Base-by-base conservation (phyloP, 2,329 filamentous ascomycete genomes). In the Venturia pyrina region DNA sequence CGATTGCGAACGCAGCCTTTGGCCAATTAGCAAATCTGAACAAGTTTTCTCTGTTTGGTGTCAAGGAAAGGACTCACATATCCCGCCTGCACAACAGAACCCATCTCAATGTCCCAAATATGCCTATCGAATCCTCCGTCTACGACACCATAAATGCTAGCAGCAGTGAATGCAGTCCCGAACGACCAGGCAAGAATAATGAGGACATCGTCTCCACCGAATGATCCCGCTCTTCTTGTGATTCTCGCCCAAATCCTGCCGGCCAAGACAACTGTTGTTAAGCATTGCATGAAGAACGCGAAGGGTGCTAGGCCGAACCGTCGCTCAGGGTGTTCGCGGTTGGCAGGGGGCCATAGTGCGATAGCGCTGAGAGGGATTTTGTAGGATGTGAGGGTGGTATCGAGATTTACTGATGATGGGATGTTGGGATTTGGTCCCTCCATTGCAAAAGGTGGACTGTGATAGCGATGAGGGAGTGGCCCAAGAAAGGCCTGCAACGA, bases 291-390 rank as follows among this genome's bases (percentile, higher is more conserved):
- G 40, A 61, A 40, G 19, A 66, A 41, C 0, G 64, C 57, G n/a
- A 66, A 46, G 15, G 64, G 64, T 17, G 24, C 34, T 5, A 66
- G 2, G 41, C 64, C 63, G 19, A 43, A 32, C 7, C 64, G 37
- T 15, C 56, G 53, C 19, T 50, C 64, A 7, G 64, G 53, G 62
- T 62, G 28, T 15, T 34, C 43, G 10, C 5, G 19, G 46, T 67
- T 67, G n/a, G 65, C 21, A 15, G 66, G 11, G 5, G 66, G 66
- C 66, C 65, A 67, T 43, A 64, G 17, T 19, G 40, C 44, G 21
- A 67, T 43, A 19, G 44, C 50, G n/a, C 66, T 57, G 10, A 67
- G 43, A 21, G 66, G 66, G 34, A 67, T 67, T 5, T 59, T 28
- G 46, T 67, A 67, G 5, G 65, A 37, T 6, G 66, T 67, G 44